Percentiles rank a stretch among this genome's conserved stretches.
Evolutionary conservation across 225 moss, liverwort and hornwort species (phyloP).

Genomic region (Anthoceros angustus): DNA sequence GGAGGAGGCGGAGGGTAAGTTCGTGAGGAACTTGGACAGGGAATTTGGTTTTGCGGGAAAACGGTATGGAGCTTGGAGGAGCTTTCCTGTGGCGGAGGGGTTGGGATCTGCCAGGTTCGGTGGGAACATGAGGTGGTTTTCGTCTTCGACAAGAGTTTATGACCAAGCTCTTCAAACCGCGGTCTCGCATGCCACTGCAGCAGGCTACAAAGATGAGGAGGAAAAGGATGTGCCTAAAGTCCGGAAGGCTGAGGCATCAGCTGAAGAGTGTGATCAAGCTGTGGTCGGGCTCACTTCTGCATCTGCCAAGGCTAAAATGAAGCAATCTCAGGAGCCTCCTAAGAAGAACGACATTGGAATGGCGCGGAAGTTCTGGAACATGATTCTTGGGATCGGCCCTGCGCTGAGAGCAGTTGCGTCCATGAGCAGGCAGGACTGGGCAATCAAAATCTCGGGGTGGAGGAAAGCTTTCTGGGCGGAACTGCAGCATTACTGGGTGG

Average conservation of each 20-base stretch:
- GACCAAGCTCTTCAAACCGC: constrained; percentile 5
- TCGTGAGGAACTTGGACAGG: neutral
- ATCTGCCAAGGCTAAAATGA: constrained; percentile 56
- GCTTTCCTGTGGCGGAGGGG: neutral
- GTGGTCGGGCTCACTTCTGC: constrained; percentile 79
- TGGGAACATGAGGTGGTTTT: constrained; percentile 1
- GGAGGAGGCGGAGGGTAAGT: neutral
- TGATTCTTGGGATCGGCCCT: constrained; percentile 71
- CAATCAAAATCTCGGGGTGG: constrained; percentile 82
- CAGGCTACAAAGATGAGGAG: constrained; percentile 45
- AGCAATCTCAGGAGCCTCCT: constrained; percentile 63
- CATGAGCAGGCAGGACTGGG: constrained; percentile 99
- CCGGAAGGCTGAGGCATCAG: constrained; percentile 59
- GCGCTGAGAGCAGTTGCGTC: constrained; percentile 64
- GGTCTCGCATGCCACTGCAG: constrained; percentile 9
- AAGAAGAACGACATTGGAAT: constrained; percentile 46
- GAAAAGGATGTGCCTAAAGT: constrained; percentile 18
- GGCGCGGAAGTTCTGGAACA: constrained; percentile 44
- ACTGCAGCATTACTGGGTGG: constrained; percentile 93
- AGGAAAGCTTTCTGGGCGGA: constrained; percentile 58
- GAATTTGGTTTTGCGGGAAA: neutral
- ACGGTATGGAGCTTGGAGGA: neutral
- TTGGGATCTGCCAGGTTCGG: neutral
- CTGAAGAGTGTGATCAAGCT: constrained; percentile 89
- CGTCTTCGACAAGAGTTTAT: neutral